Base-by-base conservation (phyloP, 352 stramenopile species). In the Phytophthora litchii region DNA sequence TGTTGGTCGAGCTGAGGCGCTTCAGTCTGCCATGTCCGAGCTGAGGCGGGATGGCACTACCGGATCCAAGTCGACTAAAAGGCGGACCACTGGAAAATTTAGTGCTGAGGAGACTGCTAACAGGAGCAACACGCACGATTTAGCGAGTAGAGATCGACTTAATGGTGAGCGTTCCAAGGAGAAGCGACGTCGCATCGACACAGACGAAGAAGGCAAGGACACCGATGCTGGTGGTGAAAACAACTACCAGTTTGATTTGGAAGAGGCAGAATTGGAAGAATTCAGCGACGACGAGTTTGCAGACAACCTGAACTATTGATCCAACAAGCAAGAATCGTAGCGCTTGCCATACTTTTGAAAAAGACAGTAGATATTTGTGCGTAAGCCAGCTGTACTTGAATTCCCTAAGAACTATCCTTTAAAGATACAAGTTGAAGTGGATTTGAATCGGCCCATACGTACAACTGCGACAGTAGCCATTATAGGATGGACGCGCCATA, bases 371-470 rank as follows among this genome's bases (percentile, higher is more conserved):
- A 13, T 40, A 13, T 40, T 40, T 17, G 34, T 40, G 34, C 5
- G 23, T 3, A 27, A 27, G 3, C 5, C 23, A 27, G 23, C 23
- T n/a, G n/a, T n/a, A n/a, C n/a, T n/a, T n/a, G n/a, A n/a, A n/a
- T n/a, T n/a, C n/a, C n/a, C n/a, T n/a, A n/a, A n/a, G n/a, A n/a
- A n/a, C n/a, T n/a, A n/a, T n/a, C n/a, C n/a, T n/a, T n/a, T n/a
- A n/a, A n/a, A n/a, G n/a, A n/a, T n/a, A n/a, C n/a, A n/a, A n/a
- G n/a, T n/a, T 27, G 23, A 27, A 27, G 23, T 27, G 23, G 16
- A 34, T 23, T 32, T 54, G 19, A 40, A 14, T 9, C 13, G 38
- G 67, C 60, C 74, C 72, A 67, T 70, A 82, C 75, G 72, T 36
- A 84, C 65, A 75, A 74, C 4, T 70, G 53, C 34, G 21, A 1